Evolutionary conservation across 345 rosid genomes (phyloP).

Genomic region (Eutrema yunnanense): DNA sequence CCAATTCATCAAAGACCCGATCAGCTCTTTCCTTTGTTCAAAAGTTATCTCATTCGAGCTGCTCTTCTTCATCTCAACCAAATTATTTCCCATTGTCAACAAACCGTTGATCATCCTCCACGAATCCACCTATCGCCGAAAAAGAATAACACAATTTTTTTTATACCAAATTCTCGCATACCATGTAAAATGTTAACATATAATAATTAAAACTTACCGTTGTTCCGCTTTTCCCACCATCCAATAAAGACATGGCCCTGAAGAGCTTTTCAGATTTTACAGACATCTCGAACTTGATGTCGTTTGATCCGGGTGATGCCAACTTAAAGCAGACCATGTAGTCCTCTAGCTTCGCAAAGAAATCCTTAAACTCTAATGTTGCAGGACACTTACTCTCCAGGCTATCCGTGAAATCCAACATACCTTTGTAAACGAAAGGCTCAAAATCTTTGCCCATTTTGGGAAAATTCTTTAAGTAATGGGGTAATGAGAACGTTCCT

Average conservation of each 20-base stretch:
- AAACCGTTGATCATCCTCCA: not conserved
- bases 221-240: not conserved
- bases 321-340: not conserved
- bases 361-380: conserved; percentile 8
- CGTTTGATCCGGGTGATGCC: not conserved
- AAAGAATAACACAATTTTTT: not conserved
- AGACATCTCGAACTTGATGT: not conserved
- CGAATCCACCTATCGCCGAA: not conserved
- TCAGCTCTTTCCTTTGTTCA: not conserved
- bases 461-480: conserved; percentile 8
- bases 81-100: not conserved
- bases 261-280: not conserved
- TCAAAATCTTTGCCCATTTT: conserved; percentile 11
- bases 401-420: not conserved
- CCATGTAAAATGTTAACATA: not conserved
- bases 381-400: conserved; percentile 11
- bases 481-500: conserved; percentile 3
- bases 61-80: not conserved
- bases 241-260: not conserved
- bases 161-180: not conserved
- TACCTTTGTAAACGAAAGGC: conserved; percentile 14
- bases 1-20: conserved; percentile 6
- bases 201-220: not conserved
- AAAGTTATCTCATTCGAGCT: not conserved
- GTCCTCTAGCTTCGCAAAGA: conserved; percentile 8